Evolutionary conservation across 2,329 filamentous ascomycete genomes (phyloP), one percentile per base, ranked within the genome.

Genomic region (Fusarium scirpi): DNA sequence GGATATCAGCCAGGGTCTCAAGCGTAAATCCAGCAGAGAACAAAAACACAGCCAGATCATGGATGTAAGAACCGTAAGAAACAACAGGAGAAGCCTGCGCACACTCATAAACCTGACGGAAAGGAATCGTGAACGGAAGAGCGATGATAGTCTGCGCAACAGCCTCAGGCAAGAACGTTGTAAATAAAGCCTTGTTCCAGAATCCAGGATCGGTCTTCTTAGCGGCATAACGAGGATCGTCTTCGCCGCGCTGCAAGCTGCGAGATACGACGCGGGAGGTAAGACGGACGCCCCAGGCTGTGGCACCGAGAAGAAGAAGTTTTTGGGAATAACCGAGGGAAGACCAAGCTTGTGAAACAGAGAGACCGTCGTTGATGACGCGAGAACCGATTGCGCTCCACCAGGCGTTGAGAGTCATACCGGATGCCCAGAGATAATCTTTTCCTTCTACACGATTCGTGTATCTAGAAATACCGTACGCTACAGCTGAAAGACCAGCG

Each of bases 371-470:
- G 8, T 62, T 20, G 10, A 56, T 3, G 16, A 56, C 49, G 8
- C 57, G 57, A 15, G 48, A 18, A 6, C 62, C 63, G 24, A 66
- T 24, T 12, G 63, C 63, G 9, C 63, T 67, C 63, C 63, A 66
- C 63, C 63, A 66, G 4, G 63, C 63, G 11, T 66, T 66, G 8
- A 66, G 6, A 6, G 63, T 66, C 62, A 66, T 55, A 2, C 63
- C 63, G 0, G 63, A 62, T 5, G 62, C 63, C 63, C 62, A 66
- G 6, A 66, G 44, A 13, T 38, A 41, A 9, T 66, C 63, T 8
- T 66, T 66, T 5, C 62, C 63, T 7, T 66, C 63, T 4, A 66
- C 24, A 10, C 62, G 30, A 22, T 66, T 27, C 0, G 20, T 9
- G 22, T 67, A 67, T 10, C 62, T 55, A 8, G 63, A 66, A 9